Base-by-base conservation (phyloP, 805 yeast species). In the Lipomyces anomalus region DNA sequence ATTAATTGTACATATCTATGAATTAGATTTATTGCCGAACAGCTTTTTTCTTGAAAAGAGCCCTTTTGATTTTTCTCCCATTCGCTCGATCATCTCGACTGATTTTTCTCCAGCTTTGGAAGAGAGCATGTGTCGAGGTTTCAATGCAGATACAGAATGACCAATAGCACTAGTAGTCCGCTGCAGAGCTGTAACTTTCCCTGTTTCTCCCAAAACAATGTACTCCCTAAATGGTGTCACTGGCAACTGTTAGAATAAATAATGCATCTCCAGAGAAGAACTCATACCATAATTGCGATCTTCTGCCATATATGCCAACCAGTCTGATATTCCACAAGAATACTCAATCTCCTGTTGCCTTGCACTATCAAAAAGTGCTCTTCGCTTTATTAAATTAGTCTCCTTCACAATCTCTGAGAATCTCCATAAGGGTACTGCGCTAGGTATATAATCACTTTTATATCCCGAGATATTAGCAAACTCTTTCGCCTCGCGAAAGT, bases 301-400 rank as follows among this genome's bases (percentile, higher is more conserved):
- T n/a, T 46, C 43, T 11, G 18, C 24, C 53, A 49, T 49, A 22
- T 49, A 49, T 11, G 28, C 11, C 28, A 49, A 36, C 53, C 53
- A 49, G 21, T 40, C 43, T 20, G 39, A 46, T n/a, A 46, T 21
- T 1, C 51, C 51, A 7, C 40, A 17, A 21, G 46, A 44, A 21
- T 38, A 37, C 11, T 43, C 40, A 13, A 6, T 20, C 40, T 42
- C 50, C 28, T 21, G 24, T 22, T 36, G 32, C 26, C 53, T 22
- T 4, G 51, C 44, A 18, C 18, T 37, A 6, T 43, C 48, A 42
- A 46, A 49, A 22, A 46, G 20, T 7, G 20, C 45, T 18, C 30
- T 35, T 16, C 47, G 47, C 36, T 34, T 33, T 7, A 22, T 4
- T n/a, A 37, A n/a, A 30, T 40, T 38, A 13, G 30, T 39, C 33